phyloP scores from a whole-genome alignment of 441 rosid species.

The Pelargonium myrrhifolium region DNA sequence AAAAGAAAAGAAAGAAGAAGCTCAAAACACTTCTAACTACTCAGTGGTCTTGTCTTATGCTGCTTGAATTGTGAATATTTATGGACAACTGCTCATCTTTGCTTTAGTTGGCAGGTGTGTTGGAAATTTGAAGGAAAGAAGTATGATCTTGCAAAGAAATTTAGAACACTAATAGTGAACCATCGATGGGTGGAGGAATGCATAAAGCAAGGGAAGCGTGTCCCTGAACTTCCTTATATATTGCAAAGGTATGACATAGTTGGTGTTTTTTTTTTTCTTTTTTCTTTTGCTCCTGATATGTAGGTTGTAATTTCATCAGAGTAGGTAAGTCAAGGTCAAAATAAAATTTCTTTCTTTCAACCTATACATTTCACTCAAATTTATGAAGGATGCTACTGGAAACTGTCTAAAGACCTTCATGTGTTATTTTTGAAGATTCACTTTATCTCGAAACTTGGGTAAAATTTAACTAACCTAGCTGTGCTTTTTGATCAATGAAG shows the following conservation, averaged over 20 bases:
- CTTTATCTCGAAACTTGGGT: not conserved
- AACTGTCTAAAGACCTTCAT: not conserved
- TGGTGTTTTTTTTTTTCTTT: not conserved
- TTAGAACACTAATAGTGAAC: slow-evolving; percentile 46
- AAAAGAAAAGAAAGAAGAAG: not conserved
- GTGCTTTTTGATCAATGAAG: not conserved
- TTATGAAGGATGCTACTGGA: not conserved
- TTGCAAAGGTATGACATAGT: slow-evolving; percentile 40
- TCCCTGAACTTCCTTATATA: slow-evolving; percentile 53
- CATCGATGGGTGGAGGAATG: slow-evolving; percentile 90
- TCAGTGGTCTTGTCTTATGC: not conserved
- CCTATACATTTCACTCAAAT: not conserved
- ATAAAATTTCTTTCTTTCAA: not conserved
- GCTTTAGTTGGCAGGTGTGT: slow-evolving; percentile 47
- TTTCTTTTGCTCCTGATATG: not conserved
- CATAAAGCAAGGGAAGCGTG: slow-evolving; percentile 49
- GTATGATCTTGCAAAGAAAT: slow-evolving; percentile 56
- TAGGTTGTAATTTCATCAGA: not conserved
- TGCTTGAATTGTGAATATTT: not conserved
- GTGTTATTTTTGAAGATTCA: not conserved
- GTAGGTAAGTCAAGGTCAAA: not conserved
- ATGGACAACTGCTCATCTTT: not conserved
- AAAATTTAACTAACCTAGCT: not conserved
- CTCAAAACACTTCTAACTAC: too few species aligned
- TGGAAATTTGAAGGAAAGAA: slow-evolving; percentile 77